phyloP scores from a whole-genome alignment of 2,329 filamentous ascomycete species.

The Aspergillus alliaceus region DNA sequence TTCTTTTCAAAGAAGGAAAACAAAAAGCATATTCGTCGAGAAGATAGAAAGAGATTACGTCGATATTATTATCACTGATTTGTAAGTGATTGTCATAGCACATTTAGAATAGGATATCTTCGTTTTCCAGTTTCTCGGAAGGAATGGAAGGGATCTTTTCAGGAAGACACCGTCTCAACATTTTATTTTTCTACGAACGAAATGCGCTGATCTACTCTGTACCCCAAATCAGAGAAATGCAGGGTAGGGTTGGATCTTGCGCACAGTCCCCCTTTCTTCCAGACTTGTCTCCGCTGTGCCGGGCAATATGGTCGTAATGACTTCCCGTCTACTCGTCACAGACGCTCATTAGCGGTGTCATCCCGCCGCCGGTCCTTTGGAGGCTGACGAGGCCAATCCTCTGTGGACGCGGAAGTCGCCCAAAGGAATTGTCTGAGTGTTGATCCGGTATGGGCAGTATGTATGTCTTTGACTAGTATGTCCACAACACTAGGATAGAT shows the following conservation, averaged over 20 bases:
- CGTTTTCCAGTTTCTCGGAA: too few species aligned
- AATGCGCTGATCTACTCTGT: too few species aligned
- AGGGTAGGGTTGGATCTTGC: constrained; percentile 8
- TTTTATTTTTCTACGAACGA: too few species aligned
- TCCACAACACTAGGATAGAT: neutral
- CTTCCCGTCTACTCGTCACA: constrained; percentile 18
- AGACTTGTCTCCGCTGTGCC: constrained; percentile 4
- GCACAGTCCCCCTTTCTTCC: constrained; percentile 19
- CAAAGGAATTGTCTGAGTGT: neutral
- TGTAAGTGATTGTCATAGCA: neutral
- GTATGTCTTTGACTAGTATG: neutral
- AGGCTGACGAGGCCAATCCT: constrained; percentile 15
- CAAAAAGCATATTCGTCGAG: neutral
- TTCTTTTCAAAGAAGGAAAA: too few species aligned
- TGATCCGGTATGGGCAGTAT: constrained; percentile 1
- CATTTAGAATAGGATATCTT: too few species aligned
- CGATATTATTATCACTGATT: too few species aligned
- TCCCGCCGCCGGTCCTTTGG: constrained; percentile 10
- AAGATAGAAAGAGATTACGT: neutral
- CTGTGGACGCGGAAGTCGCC: neutral
- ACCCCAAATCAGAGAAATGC: constrained; percentile 10
- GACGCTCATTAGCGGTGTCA: constrained; percentile 17
- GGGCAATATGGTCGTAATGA: constrained; percentile 11
- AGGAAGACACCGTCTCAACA: too few species aligned
- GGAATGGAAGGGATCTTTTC: too few species aligned